Conservation (phyloP, 345 rosid genomes). For the Zanthoxylum bungeanum region DNA sequence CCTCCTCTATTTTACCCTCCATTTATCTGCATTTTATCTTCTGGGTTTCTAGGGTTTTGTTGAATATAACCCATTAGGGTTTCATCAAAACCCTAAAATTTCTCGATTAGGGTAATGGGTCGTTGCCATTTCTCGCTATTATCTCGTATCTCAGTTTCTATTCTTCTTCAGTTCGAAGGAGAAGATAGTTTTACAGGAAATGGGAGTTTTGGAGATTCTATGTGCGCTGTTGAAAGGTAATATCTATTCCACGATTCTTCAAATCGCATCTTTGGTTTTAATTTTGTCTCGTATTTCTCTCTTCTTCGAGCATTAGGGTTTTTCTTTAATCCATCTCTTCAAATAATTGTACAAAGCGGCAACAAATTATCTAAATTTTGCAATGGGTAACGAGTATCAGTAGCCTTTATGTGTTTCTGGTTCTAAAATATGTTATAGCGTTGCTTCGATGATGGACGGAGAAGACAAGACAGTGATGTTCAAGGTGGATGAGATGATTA, state of each 20-base stretch:
- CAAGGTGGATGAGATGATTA: slow-evolving; percentile 29
- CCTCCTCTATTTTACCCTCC: slow-evolving; percentile 20
- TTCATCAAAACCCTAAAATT: slow-evolving; percentile 57
- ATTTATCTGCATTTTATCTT: slow-evolving; percentile 23
- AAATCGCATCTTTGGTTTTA: slow-evolving; percentile 12
- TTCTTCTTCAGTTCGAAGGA: slow-evolving; percentile 39
- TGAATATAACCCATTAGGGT: slow-evolving; percentile 33
- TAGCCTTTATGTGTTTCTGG: slow-evolving; percentile 18
- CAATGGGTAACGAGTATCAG: slow-evolving; percentile 16
- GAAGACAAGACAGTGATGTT: slow-evolving; percentile 24
- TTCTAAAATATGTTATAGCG: slow-evolving; percentile 34
- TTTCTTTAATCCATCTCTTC: too few species aligned
- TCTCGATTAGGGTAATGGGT: slow-evolving; percentile 67
- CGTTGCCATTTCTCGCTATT: slow-evolving; percentile 33
- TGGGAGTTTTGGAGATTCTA: slow-evolving; percentile 62
- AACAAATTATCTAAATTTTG: slow-evolving; percentile 38
- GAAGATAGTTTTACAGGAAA: slow-evolving; percentile 58
- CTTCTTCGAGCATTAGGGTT: slow-evolving; percentile 44
- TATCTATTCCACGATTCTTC: slow-evolving; percentile 16
- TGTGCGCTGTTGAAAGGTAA: slow-evolving; percentile 64
- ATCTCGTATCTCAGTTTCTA: slow-evolving; percentile 22
- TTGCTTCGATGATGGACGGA: slow-evolving; percentile 39
- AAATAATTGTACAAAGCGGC: slow-evolving; percentile 13
- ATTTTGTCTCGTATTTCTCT: slow-evolving; percentile 22
- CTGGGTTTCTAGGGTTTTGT: slow-evolving; percentile 37